These are phyloP conservation scores for Tremellales sp. DNA, from an alignment of 1,284 basidiomycete species.

Conservation along the genomic window DNA sequence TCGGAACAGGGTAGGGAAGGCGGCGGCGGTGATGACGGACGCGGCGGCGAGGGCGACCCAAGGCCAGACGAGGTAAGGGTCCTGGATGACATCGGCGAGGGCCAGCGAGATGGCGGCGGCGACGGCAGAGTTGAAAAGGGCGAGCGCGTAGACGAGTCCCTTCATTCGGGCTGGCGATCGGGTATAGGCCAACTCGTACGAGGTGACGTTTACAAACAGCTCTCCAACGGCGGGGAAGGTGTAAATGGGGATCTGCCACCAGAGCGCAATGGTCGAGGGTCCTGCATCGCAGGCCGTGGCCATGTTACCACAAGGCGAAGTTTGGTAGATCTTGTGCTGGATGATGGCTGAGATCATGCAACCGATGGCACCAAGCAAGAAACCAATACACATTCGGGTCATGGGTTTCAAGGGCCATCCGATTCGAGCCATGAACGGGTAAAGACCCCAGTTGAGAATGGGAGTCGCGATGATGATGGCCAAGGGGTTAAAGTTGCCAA, in stretches of 20 bases:
- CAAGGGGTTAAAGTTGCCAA: slow-evolving; percentile 52
- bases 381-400: slow-evolving; percentile 37
- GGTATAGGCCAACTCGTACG: slow-evolving; percentile 53
- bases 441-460: slow-evolving; percentile 49
- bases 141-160: slow-evolving; percentile 46
- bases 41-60: slow-evolving; percentile 48
- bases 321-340: slow-evolving; percentile 52
- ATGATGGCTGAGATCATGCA: slow-evolving; percentile 50
- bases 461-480: slow-evolving; percentile 50
- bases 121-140: slow-evolving; percentile 51
- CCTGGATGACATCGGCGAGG: slow-evolving; percentile 32
- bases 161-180: slow-evolving; percentile 50
- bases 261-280: slow-evolving; percentile 39
- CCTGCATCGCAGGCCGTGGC: slow-evolving; percentile 43
- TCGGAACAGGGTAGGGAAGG: slow-evolving; percentile 41
- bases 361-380: slow-evolving; percentile 38
- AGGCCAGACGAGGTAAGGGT: slow-evolving; percentile 52
- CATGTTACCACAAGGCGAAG: slow-evolving; percentile 48
- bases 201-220: slow-evolving; percentile 53
- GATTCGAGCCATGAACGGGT: slow-evolving; percentile 47
- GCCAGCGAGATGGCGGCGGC: slow-evolving; percentile 48
- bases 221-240: slow-evolving; percentile 52
- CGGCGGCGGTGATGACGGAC: slow-evolving; percentile 29
- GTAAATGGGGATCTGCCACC: slow-evolving; percentile 51
- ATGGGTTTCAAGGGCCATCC: slow-evolving; percentile 41